Evolutionary conservation across 352 stramenopile genomes (phyloP).

Genomic region (Hyaloperonospora brassicae): DNA sequence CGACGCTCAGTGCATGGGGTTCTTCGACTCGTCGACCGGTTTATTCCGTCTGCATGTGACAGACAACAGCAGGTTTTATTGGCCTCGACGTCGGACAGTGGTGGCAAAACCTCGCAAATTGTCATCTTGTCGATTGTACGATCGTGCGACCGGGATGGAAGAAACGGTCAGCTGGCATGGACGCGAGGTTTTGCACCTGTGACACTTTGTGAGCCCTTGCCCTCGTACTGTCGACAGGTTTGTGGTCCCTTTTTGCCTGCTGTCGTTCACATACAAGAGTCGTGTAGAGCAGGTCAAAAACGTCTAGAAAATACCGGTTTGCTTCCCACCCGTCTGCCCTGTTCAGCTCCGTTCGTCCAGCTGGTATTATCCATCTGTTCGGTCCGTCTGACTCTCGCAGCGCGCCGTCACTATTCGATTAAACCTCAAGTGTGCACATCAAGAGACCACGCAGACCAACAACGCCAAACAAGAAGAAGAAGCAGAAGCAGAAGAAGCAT

Average conservation of each 20-base stretch:
- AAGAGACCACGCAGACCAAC: not conserved
- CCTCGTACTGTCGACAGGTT: not conserved
- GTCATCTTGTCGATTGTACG: no score
- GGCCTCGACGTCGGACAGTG: no score
- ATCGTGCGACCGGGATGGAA: no score
- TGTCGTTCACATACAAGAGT: no score
- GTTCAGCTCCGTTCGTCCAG: not conserved
- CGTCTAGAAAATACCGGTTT: not conserved
- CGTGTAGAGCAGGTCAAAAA: no score
- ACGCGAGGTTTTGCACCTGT: not conserved
- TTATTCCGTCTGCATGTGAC: no score
- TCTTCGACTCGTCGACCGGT: no score
- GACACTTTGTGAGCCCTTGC: no score
- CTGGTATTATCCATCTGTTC: constrained; percentile 1
- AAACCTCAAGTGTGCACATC: constrained; percentile 2
- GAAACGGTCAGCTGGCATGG: constrained; percentile 3
- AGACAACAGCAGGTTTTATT: no score
- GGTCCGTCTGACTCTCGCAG: constrained; percentile 15
- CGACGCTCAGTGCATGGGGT: no score
- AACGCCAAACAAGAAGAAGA: not conserved
- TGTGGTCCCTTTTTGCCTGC: not conserved
- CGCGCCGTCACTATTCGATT: constrained; percentile 22
- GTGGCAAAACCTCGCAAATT: no score
- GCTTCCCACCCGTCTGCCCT: not conserved
- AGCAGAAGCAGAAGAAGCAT: constrained; percentile 4